phyloP scores from a whole-genome alignment of 768 basidiomycete species.

The Mycena venus region DNA sequence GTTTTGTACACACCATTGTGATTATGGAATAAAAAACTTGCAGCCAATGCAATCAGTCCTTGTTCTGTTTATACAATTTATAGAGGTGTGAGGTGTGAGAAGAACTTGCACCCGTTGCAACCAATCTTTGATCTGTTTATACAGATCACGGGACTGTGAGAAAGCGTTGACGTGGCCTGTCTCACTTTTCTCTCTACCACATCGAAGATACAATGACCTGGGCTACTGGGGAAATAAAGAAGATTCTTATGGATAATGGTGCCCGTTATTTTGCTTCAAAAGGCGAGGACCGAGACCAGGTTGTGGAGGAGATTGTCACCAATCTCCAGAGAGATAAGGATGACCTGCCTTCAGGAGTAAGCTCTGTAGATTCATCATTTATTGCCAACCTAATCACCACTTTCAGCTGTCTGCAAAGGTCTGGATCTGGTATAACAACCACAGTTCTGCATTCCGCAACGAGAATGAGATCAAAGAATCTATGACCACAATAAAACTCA shows the following conservation, averaged over 20 bases:
- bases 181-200: neutral
- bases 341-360: neutral
- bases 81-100: too few species aligned
- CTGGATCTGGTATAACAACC: neutral
- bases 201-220: neutral
- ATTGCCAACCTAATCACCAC: neutral
- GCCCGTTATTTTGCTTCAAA: neutral
- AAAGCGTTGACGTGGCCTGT: neutral
- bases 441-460: neutral
- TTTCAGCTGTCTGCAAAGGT: neutral
- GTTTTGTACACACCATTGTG: too few species aligned
- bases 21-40: too few species aligned
- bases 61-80: too few species aligned
- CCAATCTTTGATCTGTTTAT: neutral
- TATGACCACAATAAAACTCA: neutral
- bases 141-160: neutral
- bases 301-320: neutral
- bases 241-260: neutral
- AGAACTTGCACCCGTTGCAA: too few species aligned
- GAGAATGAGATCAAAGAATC: neutral
- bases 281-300: neutral
- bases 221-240: neutral
- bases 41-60: too few species aligned
- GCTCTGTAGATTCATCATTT: neutral
- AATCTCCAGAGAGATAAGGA: neutral